Conservation (phyloP, 345 rosid species). For the Salix caprea region DNA sequence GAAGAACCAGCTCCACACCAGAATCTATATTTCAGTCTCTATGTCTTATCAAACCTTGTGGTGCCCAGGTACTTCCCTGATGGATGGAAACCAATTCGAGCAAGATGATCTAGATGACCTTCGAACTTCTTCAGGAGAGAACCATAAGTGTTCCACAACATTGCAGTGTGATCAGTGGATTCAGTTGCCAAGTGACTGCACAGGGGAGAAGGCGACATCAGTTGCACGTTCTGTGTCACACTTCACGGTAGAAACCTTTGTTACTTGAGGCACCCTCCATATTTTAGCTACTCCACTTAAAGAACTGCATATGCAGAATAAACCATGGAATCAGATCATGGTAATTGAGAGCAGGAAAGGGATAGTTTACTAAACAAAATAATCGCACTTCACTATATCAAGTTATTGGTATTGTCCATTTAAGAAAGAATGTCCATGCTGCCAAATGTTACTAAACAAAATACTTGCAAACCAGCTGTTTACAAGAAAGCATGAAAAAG, state of each 20-base stretch:
- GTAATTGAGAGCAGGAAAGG: neutral
- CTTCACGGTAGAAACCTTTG: constrained; percentile 53
- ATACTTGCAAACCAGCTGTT: neutral
- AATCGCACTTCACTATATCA: neutral
- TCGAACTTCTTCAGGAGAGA: constrained; percentile 61
- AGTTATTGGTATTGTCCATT: neutral
- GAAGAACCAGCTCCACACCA: constrained; percentile 85
- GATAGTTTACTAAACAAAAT: neutral
- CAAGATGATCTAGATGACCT: constrained; percentile 94
- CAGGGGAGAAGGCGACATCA: constrained; percentile 85
- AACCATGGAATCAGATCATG: constrained; percentile 11
- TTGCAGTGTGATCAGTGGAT: constrained; percentile 94
- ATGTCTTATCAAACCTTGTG: constrained; percentile 92
- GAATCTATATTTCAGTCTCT: constrained; percentile 94
- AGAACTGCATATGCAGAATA: constrained; percentile 41
- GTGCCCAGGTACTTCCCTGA: constrained; percentile 90
- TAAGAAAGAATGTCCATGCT: neutral
- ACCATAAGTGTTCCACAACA: constrained; percentile 85
- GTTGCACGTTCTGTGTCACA: constrained; percentile 91
- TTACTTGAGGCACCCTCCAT: constrained; percentile 81
- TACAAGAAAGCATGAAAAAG: neutral
- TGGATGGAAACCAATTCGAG: constrained; percentile 89
- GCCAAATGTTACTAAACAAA: neutral
- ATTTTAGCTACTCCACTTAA: constrained; percentile 81
- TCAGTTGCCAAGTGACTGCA: constrained; percentile 77